Base-by-base conservation (phyloP, 2,329 filamentous ascomycete species). In the Fusarium citri region DNA sequence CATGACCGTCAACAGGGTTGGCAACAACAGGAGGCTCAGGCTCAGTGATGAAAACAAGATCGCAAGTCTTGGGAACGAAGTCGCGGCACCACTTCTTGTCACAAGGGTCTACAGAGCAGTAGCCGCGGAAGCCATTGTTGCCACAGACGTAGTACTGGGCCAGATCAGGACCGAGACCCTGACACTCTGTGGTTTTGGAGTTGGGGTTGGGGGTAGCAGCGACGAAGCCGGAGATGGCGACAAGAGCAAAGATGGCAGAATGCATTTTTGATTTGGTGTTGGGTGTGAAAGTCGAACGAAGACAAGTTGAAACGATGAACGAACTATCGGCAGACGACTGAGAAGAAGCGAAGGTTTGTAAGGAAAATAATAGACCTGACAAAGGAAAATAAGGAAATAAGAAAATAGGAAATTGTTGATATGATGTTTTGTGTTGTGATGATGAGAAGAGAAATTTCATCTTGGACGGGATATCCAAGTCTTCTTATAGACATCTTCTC, bases 371-470 rank as follows among this genome's bases (percentile, higher is more conserved):
- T 12, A 37, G 18, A 71, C 54, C 43, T 47, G 41, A 71, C 67
- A 68, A 71, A 70, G 58, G 67, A 68, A 68, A 70, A 57, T 53
- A 69, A 57, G 48, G 60, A 55, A 18, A 25, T 11, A 55, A 47
- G 51, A 34, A 40, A 25, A 42, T 23, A 40, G 20, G 15, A 43
- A 46, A 45, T 18, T 48, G 46, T 56, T 70, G 54, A 50, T 55
- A 51, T 68, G 60, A 46, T 57, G 55, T 54, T 71, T 59, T 71
- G 30, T 50, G 46, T 31, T 69, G 50, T 71, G 67, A 70, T 70
- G 58, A 68, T 64, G 63, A 70, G 59, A 64, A 50, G 22, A 26
- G 34, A 31, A 59, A 37, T 5, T 22, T 6, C n/a, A 43, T 46
- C 31, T 53, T 49, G 40, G 51, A 48, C 34, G 43, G 23, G 58